These are phyloP conservation scores for Komagataella phaffii DNA, from an alignment of 805 yeast species.

Conservation along the genomic window DNA sequence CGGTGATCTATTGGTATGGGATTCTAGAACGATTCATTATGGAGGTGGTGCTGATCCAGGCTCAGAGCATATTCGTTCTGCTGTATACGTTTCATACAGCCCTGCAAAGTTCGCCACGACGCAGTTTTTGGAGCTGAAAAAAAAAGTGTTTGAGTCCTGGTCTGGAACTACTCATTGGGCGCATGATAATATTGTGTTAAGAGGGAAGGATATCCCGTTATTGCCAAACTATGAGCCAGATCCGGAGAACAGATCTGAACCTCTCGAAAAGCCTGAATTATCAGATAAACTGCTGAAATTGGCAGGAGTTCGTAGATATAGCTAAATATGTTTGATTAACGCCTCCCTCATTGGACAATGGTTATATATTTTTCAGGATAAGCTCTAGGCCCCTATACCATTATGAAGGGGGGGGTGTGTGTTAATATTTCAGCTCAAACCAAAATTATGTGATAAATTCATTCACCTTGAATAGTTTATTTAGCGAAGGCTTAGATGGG, in stretches of 20 bases:
- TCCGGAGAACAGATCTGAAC: conserved; percentile 13
- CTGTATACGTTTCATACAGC: conserved; percentile 16
- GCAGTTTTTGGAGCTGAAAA: conserved; percentile 11
- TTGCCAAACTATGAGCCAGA: conserved; percentile 7
- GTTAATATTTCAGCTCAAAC: too few species aligned
- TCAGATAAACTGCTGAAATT: conserved; percentile 13
- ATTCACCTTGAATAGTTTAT: neutral
- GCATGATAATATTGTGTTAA: conserved; percentile 13
- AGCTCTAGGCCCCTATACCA: neutral
- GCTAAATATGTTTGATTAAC: neutral
- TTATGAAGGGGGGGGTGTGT: neutral
- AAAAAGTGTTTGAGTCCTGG: conserved; percentile 12
- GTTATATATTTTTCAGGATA: neutral
- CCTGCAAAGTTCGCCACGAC: conserved; percentile 19
- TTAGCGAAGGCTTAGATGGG: neutral
- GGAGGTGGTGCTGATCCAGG: conserved; percentile 15
- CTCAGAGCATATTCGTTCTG: conserved; percentile 14
- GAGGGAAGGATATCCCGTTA: conserved; percentile 1
- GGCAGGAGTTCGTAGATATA: conserved; percentile 11
- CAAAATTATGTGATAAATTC: too few species aligned
- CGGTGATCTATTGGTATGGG: conserved; percentile 22
- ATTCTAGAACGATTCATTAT: conserved; percentile 18
- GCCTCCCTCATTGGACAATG: neutral
- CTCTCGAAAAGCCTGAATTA: conserved; percentile 12
- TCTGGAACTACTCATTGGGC: conserved; percentile 19